These are phyloP conservation scores for Diutina catenulata DNA, from an alignment of 1,139 yeast genomes.

Conservation along the genomic window DNA sequence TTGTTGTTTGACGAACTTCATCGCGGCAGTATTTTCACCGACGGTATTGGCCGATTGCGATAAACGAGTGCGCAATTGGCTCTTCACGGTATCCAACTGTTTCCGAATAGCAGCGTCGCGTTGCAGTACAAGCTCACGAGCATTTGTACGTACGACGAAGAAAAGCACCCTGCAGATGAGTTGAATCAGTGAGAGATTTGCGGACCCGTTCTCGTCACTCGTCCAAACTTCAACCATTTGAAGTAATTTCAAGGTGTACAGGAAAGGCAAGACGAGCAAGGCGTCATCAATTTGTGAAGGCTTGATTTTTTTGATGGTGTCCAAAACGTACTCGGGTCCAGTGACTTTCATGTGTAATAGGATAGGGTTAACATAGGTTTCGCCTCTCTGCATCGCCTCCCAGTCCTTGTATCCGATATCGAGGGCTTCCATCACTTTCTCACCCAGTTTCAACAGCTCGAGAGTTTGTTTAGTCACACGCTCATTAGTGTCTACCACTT, in stretches of 20 bases:
- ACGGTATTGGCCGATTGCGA: constrained; percentile 42
- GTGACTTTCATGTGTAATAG: constrained; percentile 56
- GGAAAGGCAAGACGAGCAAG: constrained; percentile 77
- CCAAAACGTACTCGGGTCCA: constrained; percentile 74
- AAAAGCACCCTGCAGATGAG: constrained; percentile 64
- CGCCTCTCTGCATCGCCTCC: constrained; percentile 42
- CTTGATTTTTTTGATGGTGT: constrained; percentile 54
- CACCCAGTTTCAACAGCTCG: constrained; percentile 93
- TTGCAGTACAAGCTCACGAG: constrained; percentile 62
- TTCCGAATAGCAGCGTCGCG: constrained; percentile 49
- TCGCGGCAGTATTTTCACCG: constrained; percentile 84
- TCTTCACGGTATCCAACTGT: constrained; percentile 48
- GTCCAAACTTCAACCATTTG: constrained; percentile 73
- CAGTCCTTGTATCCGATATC: constrained; percentile 73
- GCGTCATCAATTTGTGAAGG: constrained; percentile 91
- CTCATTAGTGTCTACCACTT: constrained; percentile 44
- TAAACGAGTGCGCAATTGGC: constrained; percentile 44
- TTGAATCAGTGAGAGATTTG: constrained; percentile 32
- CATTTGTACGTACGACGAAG: constrained; percentile 60
- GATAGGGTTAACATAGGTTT: constrained; percentile 39
- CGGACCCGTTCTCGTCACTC: constrained; percentile 27
- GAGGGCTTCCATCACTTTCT: constrained; percentile 81
- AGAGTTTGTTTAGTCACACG: constrained; percentile 74
- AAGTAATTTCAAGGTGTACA: constrained; percentile 62
- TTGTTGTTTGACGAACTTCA: constrained; percentile 59